phyloP scores from a whole-genome alignment of 2,329 filamentous ascomycete genomes.

The Aureobasidium namibiae region DNA sequence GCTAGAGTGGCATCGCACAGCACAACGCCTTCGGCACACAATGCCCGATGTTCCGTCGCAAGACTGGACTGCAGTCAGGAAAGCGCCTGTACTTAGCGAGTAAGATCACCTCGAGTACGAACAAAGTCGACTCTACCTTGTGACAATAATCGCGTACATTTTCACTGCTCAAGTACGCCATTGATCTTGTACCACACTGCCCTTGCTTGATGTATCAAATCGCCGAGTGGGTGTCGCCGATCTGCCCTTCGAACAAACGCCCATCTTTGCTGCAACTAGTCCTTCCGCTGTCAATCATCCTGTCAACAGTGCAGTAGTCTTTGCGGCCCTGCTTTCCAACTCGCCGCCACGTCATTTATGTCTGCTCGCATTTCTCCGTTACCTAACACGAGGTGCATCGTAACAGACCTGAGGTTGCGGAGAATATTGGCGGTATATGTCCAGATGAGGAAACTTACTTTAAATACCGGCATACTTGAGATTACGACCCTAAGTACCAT shows the following conservation, averaged over 20 bases:
- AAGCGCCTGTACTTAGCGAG: background rate
- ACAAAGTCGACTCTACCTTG: background rate
- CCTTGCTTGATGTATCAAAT: background rate
- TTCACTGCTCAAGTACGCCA: background rate
- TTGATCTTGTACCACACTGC: background rate
- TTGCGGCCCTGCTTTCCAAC: background rate
- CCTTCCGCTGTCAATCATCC: background rate
- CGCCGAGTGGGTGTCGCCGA: background rate
- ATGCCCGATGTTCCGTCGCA: background rate
- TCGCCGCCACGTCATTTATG: background rate
- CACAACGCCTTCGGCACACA: background rate
- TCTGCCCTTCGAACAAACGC: background rate
- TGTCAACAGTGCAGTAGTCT: constrained; percentile 5
- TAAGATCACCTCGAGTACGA: background rate
- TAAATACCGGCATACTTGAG: background rate
- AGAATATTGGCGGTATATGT: background rate
- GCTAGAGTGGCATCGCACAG: background rate
- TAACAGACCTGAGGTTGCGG: background rate
- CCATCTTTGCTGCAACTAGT: background rate
- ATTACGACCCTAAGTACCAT: background rate
- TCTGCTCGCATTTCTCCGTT: no score
- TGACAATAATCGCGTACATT: background rate
- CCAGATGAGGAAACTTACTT: background rate
- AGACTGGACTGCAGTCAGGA: background rate
- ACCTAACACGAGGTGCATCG: background rate